Evolutionary conservation across 2,329 filamentous ascomycete species (phyloP), one percentile per base, ranked within the genome.

Genomic region (Diaporthe vaccinii): DNA sequence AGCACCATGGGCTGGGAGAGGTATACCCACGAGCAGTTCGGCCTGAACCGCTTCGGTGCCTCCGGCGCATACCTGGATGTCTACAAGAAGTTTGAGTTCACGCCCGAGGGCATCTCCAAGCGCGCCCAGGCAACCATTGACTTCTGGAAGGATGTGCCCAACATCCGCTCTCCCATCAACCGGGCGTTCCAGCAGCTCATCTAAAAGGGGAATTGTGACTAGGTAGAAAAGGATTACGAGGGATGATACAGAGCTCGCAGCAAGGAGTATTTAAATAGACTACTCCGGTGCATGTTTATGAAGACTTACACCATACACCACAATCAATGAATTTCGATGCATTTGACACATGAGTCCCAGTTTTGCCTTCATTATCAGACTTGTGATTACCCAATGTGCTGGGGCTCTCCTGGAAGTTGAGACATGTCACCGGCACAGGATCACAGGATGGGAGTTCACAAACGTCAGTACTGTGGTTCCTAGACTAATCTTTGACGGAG

Each of bases 11-110:
- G 97, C 81, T 99, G 97, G 97, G 96, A 98, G 91, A 94, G 96
- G 86, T 99, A 98, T 89, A 94, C 95, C 76, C 96, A 99, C 88
- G 97, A 99, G 92, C 97, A 99, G 89, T 99, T 99, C 83, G 97
- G 97, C 85, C 92, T 99, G 80, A 99, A 99, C 93, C 92, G 97
- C 85, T 99, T 99, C 87, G 97, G 97, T 92, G 96, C 96, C 80
- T 98, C 95, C 74, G 97, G 96, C 82, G 93, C 96, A 80, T 98
- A 98, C 91, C 96, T 96, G 93, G 93, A 98, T 82, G 95, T 99
- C 77, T 99, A 99, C 91, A 93, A 94, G 94, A 98, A 98, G 92
- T 99, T 99, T 88, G 97, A 98, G 87, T 98, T 99, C 90, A 99
- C 96, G 68, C 94, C 97, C 72, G 96, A 98, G 87, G 97, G 97